Evolutionary conservation across 2,329 filamentous ascomycete species (phyloP).

Genomic region (Cladosporium sp.): DNA sequence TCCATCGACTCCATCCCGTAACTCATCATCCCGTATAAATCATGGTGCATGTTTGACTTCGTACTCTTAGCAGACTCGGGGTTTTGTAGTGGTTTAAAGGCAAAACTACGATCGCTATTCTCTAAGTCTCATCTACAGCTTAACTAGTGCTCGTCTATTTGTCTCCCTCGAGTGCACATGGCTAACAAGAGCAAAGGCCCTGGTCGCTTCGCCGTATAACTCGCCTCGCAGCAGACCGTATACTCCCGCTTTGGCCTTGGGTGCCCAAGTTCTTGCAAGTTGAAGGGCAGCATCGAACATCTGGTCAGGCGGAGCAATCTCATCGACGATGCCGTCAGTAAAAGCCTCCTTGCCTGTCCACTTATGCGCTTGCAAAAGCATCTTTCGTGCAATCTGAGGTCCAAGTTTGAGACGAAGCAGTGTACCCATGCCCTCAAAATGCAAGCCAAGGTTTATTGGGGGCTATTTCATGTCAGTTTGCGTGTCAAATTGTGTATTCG

Average conservation of each 20-base stretch:
- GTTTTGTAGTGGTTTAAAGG: too few species aligned
- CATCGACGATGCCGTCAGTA: constrained; percentile 51
- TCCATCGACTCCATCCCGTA: too few species aligned
- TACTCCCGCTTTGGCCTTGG: constrained; percentile 45
- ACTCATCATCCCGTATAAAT: too few species aligned
- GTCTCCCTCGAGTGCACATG: constrained; percentile 49
- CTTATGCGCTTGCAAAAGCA: constrained; percentile 51
- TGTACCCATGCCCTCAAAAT: constrained; percentile 51
- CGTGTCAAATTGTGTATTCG: constrained; percentile 14
- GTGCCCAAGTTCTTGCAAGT: constrained; percentile 38
- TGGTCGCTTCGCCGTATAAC: constrained; percentile 50
- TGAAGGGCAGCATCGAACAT: constrained; percentile 46
- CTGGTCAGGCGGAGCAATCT: constrained; percentile 43
- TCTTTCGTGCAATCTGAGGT: constrained; percentile 48
- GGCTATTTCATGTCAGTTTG: constrained; percentile 25
- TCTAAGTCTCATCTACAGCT: too few species aligned
- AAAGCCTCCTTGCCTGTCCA: constrained; percentile 51
- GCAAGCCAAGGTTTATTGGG: constrained; percentile 50
- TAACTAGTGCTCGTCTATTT: constrained; percentile 42
- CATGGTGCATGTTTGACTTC: too few species aligned
- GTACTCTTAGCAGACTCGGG: too few species aligned
- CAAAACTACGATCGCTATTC: too few species aligned
- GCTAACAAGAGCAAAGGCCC: constrained; percentile 47
- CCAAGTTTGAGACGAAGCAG: constrained; percentile 49
- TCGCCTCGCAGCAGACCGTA: constrained; percentile 49